phyloP scores from a whole-genome alignment of 164 flowering plant species.

The Magnolia sinica region DNA sequence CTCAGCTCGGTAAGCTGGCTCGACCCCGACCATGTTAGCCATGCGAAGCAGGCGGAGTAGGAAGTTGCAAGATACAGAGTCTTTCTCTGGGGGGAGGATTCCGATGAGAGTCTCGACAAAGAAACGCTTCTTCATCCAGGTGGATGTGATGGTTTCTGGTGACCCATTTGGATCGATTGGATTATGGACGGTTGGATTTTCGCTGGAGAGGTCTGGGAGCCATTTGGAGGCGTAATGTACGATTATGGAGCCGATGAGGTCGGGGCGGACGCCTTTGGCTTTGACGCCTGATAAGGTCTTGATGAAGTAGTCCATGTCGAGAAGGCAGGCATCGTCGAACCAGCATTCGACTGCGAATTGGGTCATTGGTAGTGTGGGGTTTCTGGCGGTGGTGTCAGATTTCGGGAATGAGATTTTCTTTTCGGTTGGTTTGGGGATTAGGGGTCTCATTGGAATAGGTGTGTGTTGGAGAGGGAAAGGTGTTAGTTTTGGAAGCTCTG shows the following conservation, averaged over 20 bases:
- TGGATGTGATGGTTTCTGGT: slow-evolving; percentile 45
- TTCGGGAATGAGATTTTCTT: slow-evolving; percentile 32
- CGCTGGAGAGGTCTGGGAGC: slow-evolving; percentile 67
- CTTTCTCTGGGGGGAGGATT: slow-evolving; percentile 71
- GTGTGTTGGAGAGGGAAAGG: background rate
- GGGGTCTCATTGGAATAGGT: slow-evolving; percentile 7
- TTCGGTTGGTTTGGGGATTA: slow-evolving; percentile 8
- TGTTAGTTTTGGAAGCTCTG: too few species aligned
- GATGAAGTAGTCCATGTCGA: slow-evolving; percentile 79
- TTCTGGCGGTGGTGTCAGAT: slow-evolving; percentile 9
- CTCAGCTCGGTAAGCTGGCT: slow-evolving; percentile 42
- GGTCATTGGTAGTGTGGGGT: slow-evolving; percentile 14
- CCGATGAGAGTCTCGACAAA: slow-evolving; percentile 72
- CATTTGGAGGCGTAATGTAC: slow-evolving; percentile 85
- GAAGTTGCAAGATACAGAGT: slow-evolving; percentile 75
- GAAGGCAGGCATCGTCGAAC: slow-evolving; percentile 68
- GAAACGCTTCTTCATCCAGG: slow-evolving; percentile 72
- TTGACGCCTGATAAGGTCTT: slow-evolving; percentile 61
- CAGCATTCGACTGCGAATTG: slow-evolving; percentile 36
- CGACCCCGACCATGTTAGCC: slow-evolving; percentile 68
- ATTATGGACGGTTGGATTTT: slow-evolving; percentile 12
- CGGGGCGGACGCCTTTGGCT: slow-evolving; percentile 72
- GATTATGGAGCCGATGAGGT: slow-evolving; percentile 76
- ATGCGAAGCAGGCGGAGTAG: slow-evolving; percentile 65
- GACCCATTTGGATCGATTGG: slow-evolving; percentile 13